Conservation (phyloP, 768 basidiomycete species). For the Phaffia australis region DNA sequence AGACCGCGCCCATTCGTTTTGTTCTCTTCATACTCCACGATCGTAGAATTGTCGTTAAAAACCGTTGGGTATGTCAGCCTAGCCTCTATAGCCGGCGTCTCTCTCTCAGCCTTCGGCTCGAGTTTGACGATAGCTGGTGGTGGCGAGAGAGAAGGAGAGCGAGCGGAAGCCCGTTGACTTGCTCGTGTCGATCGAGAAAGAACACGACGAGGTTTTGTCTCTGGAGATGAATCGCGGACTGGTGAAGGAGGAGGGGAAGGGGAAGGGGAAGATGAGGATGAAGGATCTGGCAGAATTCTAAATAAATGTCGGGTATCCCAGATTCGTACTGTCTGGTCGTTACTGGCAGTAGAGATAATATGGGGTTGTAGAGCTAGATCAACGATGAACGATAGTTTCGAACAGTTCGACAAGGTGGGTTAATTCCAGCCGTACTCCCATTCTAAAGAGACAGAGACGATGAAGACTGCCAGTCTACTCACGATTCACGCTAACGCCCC, state of each 20-base stretch:
- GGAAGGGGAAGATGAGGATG: background rate
- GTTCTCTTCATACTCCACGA: constrained; percentile 29
- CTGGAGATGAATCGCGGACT: background rate
- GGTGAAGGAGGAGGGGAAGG: background rate
- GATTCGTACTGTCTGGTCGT: constrained; percentile 34
- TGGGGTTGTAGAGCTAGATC: constrained; percentile 34
- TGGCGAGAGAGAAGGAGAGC: background rate
- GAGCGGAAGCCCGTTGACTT: no score
- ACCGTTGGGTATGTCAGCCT: constrained; percentile 23
- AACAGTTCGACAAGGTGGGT: no score
- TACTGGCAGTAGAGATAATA: constrained; percentile 36
- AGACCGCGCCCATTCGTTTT: constrained; percentile 23
- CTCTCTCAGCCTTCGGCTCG: background rate
- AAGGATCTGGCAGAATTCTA: constrained; percentile 22
- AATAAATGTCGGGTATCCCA: constrained; percentile 37
- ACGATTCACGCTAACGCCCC: constrained; percentile 39
- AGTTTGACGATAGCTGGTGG: background rate
- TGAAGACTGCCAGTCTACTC: background rate
- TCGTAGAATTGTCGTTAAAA: constrained; percentile 24
- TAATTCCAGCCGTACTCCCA: no score
- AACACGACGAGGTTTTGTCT: background rate
- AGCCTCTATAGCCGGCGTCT: background rate
- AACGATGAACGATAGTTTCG: no score
- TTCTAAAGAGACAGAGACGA: background rate
- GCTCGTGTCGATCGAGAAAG: no score